phyloP scores from a whole-genome alignment of 192 early-diverging fungal genomes.

The Martensiomyces pterosporus region DNA sequence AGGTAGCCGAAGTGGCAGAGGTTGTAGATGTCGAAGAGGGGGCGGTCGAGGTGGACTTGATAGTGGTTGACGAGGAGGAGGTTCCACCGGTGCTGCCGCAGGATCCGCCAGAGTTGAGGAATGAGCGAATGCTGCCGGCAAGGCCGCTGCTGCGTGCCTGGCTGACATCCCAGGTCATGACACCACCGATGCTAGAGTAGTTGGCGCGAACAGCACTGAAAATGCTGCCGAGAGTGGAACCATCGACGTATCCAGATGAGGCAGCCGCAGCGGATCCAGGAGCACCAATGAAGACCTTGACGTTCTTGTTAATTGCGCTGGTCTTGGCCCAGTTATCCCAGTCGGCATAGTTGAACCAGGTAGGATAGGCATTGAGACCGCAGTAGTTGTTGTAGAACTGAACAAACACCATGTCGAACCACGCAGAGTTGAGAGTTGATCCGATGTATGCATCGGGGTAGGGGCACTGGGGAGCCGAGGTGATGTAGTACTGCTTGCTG shows the following conservation, averaged over 20 bases:
- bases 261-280: slow-evolving; percentile 47
- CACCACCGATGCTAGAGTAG: slow-evolving; percentile 51
- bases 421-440: slow-evolving; percentile 43
- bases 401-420: slow-evolving; percentile 56
- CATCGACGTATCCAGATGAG: slow-evolving; percentile 32
- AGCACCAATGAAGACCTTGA: slow-evolving; percentile 46
- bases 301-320: slow-evolving; percentile 42
- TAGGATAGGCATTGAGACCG: slow-evolving; percentile 28
- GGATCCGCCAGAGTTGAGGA: no score
- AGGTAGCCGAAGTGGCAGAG: no score
- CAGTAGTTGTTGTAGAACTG: slow-evolving; percentile 64
- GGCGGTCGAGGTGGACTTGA: no score
- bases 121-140: no score
- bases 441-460: slow-evolving; percentile 50
- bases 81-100: no score
- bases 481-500: neutral
- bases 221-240: slow-evolving; percentile 19
- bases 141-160: no score
- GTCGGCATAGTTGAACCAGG: slow-evolving; percentile 43
- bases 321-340: slow-evolving; percentile 55
- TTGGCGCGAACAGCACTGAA: slow-evolving; percentile 17
- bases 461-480: slow-evolving; percentile 51
- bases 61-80: no score
- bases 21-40: no score
- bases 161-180: slow-evolving; percentile 54